These are phyloP conservation scores for Petunia secreta DNA, from an alignment of 257 asterid genomes.

Conservation along the genomic window DNA sequence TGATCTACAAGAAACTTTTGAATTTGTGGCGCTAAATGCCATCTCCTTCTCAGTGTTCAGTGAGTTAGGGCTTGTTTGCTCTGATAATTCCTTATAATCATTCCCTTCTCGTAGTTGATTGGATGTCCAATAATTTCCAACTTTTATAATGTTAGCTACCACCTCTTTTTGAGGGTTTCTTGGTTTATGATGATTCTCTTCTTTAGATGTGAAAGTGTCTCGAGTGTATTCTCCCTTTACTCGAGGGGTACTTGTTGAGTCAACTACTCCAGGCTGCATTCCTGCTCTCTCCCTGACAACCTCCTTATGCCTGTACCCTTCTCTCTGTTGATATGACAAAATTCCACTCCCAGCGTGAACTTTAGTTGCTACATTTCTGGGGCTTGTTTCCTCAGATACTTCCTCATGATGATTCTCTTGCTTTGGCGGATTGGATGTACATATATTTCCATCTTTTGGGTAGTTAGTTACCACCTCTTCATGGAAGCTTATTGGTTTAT, in stretches of 20 bases:
- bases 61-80: conserved; percentile 13
- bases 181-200: conserved; percentile 19
- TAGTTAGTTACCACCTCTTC: background rate
- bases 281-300: conserved; percentile 45
- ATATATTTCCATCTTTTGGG: conserved; percentile 27
- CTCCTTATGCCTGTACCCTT: conserved; percentile 28
- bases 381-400: background rate
- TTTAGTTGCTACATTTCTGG: background rate
- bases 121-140: conserved; percentile 18
- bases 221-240: conserved; percentile 28
- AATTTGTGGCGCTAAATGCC: conserved; percentile 27
- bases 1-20: conserved; percentile 30
- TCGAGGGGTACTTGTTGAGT: conserved; percentile 26
- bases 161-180: background rate
- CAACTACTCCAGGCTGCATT: conserved; percentile 29
- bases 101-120: conserved; percentile 34
- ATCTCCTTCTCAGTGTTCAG: conserved; percentile 15
- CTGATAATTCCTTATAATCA: conserved; percentile 22
- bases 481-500: background rate
- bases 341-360: background rate
- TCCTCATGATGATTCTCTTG: conserved; percentile 33
- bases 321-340: conserved; percentile 11
- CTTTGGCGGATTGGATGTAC: conserved; percentile 27
- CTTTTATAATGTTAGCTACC: conserved; percentile 17
- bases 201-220: background rate